Evolutionary conservation across 1,284 basidiomycete genomes (phyloP).

Genomic region (Tilletiaria anomala): DNA sequence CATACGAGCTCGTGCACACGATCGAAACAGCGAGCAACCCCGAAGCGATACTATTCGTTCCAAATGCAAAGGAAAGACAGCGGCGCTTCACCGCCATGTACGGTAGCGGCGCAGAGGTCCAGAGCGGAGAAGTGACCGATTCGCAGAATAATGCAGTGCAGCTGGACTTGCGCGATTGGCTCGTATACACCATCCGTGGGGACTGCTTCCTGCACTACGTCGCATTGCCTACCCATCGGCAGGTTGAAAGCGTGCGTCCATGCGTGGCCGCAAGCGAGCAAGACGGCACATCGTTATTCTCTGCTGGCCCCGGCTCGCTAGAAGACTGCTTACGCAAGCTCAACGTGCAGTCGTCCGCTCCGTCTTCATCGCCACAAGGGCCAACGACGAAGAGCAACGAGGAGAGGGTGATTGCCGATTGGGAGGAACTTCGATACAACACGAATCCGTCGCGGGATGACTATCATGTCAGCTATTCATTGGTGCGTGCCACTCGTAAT

Average conservation of each 20-base stretch:
- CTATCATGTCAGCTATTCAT: constrained; percentile 24
- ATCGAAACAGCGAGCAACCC: constrained; percentile 21
- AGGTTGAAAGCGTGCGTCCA: no score
- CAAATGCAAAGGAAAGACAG: no score
- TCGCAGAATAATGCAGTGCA: background rate
- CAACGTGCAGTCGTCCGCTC: no score
- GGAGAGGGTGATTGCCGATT: no score
- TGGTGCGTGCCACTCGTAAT: no score
- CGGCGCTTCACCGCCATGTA: no score
- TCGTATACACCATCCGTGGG: constrained; percentile 22
- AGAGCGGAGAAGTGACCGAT: no score
- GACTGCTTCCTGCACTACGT: constrained; percentile 25
- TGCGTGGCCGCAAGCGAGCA: no score
- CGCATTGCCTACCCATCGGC: constrained; percentile 22
- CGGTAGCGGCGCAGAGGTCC: no score
- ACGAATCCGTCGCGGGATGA: constrained; percentile 25
- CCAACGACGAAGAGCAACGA: no score
- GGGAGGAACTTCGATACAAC: constrained; percentile 18
- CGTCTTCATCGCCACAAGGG: no score
- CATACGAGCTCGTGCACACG: constrained; percentile 13
- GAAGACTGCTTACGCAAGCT: background rate
- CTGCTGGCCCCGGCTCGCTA: background rate
- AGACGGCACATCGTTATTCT: no score
- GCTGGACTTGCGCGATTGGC: constrained; percentile 12
- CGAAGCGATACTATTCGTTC: constrained; percentile 27